Evolutionary conservation across 2,329 filamentous ascomycete genomes (phyloP).

Genomic region (Fusarium veterinarium): DNA sequence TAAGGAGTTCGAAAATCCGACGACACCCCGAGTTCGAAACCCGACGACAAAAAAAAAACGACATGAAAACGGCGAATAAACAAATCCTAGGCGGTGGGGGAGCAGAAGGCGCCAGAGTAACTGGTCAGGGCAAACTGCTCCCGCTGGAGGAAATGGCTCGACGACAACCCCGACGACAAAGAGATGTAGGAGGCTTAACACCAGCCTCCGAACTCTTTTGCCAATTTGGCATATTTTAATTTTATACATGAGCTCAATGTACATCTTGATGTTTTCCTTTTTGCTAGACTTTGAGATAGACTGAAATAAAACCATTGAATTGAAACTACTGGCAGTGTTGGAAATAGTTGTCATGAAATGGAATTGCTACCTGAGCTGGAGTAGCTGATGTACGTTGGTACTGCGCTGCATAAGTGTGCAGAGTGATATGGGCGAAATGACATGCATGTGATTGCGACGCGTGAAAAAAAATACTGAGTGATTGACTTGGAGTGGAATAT

Average conservation of each 20-base stretch:
- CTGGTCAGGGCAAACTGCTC: constrained; percentile 46
- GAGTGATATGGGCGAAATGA: neutral
- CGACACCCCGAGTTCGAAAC: constrained; percentile 32
- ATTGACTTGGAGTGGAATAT: neutral
- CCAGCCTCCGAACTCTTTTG: constrained; percentile 48
- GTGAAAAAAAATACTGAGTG: neutral
- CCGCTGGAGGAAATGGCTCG: constrained; percentile 18
- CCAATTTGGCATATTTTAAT: neutral
- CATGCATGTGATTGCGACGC: neutral
- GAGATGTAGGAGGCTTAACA: constrained; percentile 44
- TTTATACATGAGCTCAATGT: neutral
- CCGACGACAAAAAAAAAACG: neutral
- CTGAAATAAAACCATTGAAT: accelerated
- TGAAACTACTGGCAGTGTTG: accelerated
- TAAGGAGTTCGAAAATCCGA: constrained; percentile 1
- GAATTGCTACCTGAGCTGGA: accelerated
- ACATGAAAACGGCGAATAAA: neutral
- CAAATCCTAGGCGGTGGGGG: neutral
- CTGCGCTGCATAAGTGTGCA: neutral
- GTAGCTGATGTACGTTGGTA: neutral
- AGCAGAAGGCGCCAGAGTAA: constrained; percentile 40
- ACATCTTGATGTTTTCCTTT: neutral
- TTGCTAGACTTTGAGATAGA: neutral
- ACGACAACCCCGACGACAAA: constrained; percentile 20
- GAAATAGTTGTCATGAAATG: neutral